Percentiles rank a stretch among this genome's conserved stretches.
phyloP scores from a whole-genome alignment of 306 rosid genomes.

The Calophaca sinica region DNA sequence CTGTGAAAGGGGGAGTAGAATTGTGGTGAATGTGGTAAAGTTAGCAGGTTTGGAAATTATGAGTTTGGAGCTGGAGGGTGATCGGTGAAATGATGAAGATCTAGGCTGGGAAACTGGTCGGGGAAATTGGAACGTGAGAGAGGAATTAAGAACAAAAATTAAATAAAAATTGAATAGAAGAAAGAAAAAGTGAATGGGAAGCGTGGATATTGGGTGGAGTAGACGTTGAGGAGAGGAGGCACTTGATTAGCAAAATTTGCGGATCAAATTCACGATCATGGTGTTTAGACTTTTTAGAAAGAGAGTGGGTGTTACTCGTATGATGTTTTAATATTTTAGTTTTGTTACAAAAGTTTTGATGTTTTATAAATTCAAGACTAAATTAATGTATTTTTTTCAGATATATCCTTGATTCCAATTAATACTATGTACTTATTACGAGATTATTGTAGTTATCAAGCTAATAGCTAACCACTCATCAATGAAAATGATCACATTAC shows the following conservation, averaged over 20 bases:
- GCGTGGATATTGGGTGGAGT: slow-evolving; percentile 33
- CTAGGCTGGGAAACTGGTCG: slow-evolving; percentile 11
- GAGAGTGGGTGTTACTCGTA: slow-evolving; percentile 24
- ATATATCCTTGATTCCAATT: no score
- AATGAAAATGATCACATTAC: no score
- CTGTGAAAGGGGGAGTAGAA: not conserved
- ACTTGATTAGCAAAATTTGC: slow-evolving; percentile 54
- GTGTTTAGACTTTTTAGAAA: not conserved
- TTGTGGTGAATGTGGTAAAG: not conserved
- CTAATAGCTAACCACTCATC: no score
- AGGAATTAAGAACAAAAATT: not conserved
- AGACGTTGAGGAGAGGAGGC: not conserved
- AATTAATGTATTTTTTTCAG: no score
- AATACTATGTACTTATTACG: no score
- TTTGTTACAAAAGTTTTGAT: no score
- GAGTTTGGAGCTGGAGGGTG: slow-evolving; percentile 1
- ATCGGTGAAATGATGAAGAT: slow-evolving; percentile 14
- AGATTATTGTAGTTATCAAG: no score
- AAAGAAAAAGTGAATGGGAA: slow-evolving; percentile 14
- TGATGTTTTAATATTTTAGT: no score
- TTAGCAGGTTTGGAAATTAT: not conserved
- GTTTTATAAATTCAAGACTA: no score
- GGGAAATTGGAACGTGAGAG: slow-evolving; percentile 25
- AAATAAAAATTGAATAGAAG: not conserved
- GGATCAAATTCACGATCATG: slow-evolving; percentile 45